Base-by-base conservation (phyloP, 2,329 filamentous ascomycete species). In the Dactylellina haptotyla region DNA sequence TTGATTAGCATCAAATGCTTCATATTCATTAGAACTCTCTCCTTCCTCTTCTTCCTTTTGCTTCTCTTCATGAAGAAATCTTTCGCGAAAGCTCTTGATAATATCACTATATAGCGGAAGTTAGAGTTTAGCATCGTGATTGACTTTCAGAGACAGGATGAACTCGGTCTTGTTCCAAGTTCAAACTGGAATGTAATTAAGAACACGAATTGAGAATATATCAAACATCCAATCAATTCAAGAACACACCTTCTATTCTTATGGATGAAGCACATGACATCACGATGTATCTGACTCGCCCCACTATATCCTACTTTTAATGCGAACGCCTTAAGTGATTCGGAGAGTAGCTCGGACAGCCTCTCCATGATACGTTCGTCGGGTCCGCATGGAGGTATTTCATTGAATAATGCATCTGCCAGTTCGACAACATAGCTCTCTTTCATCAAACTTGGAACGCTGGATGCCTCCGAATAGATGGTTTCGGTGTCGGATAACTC, bases 191-290 rank as follows among this genome's bases (percentile, higher is more conserved):
- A n/a, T n/a, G n/a, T n/a, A n/a, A n/a, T n/a, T n/a, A n/a, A n/a
- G n/a, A n/a, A n/a, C n/a, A 28, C 3, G 14, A 16, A 34, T 26
- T 37, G 3, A 26, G 14, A 8, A 16, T 16, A 32, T 12, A 8
- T 18, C 3, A 12, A 30, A 46, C 16, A 16, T 32, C 23, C 20
- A n/a, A n/a, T n/a, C 28, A 28, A 25, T 0, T n/a, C 14, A 43
- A 28, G 12, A 25, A 63, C 65, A 25, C 2, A 70, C 65, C 34
- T 3, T 8, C 41, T 20, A 25, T 50, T 25, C 18, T 58, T 63
- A 23, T 71, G 43, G 8, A 63, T 16, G n/a, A 71, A 71, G 18
- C 43, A 50, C 66, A 58, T 63, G 1, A 58, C 25, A 30, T 71
- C 51, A 16, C 58, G 50, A 46, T 71, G 58, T 25, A 53, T 58